phyloP scores from a whole-genome alignment of 2,329 filamentous ascomycete genomes.

The Talaromyces sp. region DNA sequence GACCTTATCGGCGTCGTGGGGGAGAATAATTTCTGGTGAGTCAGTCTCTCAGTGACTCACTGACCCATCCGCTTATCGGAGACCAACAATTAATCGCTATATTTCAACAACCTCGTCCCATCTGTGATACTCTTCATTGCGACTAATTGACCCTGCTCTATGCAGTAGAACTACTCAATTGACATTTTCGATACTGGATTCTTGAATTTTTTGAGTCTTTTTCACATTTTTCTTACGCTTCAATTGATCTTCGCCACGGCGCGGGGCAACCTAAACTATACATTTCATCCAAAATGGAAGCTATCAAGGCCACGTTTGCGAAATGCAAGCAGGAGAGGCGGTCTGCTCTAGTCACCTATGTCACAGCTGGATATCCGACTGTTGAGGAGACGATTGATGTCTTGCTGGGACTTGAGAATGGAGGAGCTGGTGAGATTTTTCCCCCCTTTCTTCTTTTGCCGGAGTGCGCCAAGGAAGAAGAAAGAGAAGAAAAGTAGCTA shows the following conservation, averaged over 20 bases:
- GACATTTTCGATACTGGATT: neutral
- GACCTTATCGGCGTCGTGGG: neutral
- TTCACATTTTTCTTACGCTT: neutral
- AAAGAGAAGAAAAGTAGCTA: neutral
- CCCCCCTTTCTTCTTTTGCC: neutral
- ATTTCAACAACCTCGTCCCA: neutral
- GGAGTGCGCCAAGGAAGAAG: neutral
- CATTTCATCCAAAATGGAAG: slow-evolving; percentile 41
- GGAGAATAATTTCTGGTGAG: neutral
- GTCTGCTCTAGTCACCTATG: slow-evolving; percentile 88
- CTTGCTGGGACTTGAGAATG: slow-evolving; percentile 82
- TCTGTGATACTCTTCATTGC: neutral
- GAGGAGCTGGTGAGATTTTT: slow-evolving; percentile 67
- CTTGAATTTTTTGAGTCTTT: neutral
- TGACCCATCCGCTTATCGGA: neutral
- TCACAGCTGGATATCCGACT: slow-evolving; percentile 87
- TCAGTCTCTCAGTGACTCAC: neutral
- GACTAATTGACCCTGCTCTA: neutral
- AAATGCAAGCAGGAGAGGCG: slow-evolving; percentile 55
- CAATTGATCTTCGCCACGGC: slow-evolving; percentile 4
- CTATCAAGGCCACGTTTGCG: slow-evolving; percentile 53
- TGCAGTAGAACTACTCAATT: neutral
- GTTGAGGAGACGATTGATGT: slow-evolving; percentile 77
- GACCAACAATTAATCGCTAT: neutral
- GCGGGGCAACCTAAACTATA: slow-evolving; percentile 2